Base-by-base conservation (phyloP, 2,329 filamentous ascomycete genomes). In the Plenodomus biglobosus region DNA sequence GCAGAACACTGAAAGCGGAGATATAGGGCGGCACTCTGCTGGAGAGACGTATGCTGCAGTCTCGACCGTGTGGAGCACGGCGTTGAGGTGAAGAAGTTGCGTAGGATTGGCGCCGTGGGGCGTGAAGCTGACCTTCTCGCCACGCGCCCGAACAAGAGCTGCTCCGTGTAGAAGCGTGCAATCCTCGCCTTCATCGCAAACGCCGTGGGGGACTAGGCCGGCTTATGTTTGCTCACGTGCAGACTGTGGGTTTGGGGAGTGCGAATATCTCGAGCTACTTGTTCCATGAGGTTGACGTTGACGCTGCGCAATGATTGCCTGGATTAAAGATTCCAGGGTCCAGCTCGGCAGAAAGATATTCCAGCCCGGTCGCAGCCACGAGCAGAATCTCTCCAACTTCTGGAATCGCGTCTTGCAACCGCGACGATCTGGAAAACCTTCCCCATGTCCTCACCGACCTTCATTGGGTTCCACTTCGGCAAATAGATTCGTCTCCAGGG, bases 31-130 rank as follows among this genome's bases (percentile, higher is more conserved):
- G 56, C 50, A 22, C 42, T 54, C 8, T 53, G 60, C 17, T 60
- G 46, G 7, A 61, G 37, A 19, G 59, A 20, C 8, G 22, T 54
- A 4, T 42, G 35, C n/a, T 42, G 45, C 24, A 48, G 43, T 27
- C 49, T 50, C 22, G 48, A 30, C 17, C 21, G 42, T 38, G 51
- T 47, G 22, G 53, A 38, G 8, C 41, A 49, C 16, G 46, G 56
- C 11, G 59, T 44, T 11, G 62, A 50, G 3, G 66, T 61, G 56
- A 67, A 65, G 62, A 68, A 66, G 55, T 41, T 61, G 52, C 64
- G 62, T 7, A 59, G 32, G 38, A 59, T 49, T 8, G 56, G 49
- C 30, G 50, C 21, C 30, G 58, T 38, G 21, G 52, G 61, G 38
- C 46, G 52, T 19, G 48, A 39, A 21, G 57, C 44, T 19, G 56